Conservation (phyloP, 345 rosid species). For the Nephelium lappaceum region DNA sequence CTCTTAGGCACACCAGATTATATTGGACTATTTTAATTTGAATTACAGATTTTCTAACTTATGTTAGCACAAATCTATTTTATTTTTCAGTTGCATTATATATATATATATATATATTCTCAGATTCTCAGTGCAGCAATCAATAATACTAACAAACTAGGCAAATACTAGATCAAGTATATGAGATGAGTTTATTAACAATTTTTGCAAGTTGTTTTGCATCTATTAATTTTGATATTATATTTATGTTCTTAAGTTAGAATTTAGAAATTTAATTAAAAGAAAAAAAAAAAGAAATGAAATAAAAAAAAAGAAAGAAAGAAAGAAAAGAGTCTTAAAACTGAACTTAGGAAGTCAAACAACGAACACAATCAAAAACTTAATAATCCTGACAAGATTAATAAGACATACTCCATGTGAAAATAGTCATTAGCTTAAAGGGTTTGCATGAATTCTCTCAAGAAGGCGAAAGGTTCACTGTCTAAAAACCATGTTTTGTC, state of each 20-base stretch:
- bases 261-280: background rate
- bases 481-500: background rate
- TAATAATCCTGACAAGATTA: no score
- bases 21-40: background rate
- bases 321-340: background rate
- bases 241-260: background rate
- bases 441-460: constrained; percentile 12
- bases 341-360: background rate
- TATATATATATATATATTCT: no score
- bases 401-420: background rate
- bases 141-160: no score
- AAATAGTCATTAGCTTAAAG: background rate
- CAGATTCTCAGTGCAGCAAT: background rate
- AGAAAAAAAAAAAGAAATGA: background rate
- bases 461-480: background rate
- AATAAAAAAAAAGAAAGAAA: background rate
- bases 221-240: no score
- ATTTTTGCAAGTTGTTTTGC: background rate
- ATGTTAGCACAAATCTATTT: background rate
- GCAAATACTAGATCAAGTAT: background rate
- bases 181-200: background rate
- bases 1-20: background rate
- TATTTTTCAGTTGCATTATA: background rate
- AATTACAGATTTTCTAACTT: background rate
- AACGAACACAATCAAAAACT: background rate